Conservation (phyloP, 202 grass and related monocot species). For the Cymbopogon flexuosus region DNA sequence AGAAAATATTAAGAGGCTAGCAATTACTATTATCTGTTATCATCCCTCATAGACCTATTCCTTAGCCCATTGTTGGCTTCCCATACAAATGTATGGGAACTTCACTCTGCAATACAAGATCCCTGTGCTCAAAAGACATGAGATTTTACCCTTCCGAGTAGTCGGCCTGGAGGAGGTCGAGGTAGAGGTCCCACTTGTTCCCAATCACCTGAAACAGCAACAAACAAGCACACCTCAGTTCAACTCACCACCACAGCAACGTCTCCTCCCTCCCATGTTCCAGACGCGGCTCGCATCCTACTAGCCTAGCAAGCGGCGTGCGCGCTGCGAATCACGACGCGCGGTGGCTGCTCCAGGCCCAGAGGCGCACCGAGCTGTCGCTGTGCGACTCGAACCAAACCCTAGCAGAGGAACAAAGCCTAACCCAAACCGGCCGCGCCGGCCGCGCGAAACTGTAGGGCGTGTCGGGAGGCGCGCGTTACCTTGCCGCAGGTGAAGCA, state of each 20-base stretch:
- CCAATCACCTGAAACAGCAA: constrained; percentile 66
- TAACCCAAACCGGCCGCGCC: background rate
- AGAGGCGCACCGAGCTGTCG: background rate
- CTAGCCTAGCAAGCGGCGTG: background rate
- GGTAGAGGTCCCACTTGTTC: constrained; percentile 94
- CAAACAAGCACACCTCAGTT: constrained; percentile 1
- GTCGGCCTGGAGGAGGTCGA: constrained; percentile 90
- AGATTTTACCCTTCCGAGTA: constrained; percentile 71
- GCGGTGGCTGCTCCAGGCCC: background rate
- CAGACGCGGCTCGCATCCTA: background rate
- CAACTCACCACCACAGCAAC: background rate
- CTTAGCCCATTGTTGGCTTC: too few species aligned
- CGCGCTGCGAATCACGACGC: background rate
- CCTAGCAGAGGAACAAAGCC: too few species aligned
- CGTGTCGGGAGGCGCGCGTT: background rate
- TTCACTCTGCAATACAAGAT: background rate
- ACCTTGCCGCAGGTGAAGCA: constrained; percentile 99
- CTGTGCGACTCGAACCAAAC: background rate
- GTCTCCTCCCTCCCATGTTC: background rate
- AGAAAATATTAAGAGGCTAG: too few species aligned
- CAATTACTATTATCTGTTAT: too few species aligned
- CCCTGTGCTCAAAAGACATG: background rate
- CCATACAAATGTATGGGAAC: too few species aligned
- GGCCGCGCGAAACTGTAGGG: background rate
- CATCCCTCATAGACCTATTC: too few species aligned